phyloP scores from a whole-genome alignment of 495 filamentous ascomycete genomes.

The Collariella sp. region DNA sequence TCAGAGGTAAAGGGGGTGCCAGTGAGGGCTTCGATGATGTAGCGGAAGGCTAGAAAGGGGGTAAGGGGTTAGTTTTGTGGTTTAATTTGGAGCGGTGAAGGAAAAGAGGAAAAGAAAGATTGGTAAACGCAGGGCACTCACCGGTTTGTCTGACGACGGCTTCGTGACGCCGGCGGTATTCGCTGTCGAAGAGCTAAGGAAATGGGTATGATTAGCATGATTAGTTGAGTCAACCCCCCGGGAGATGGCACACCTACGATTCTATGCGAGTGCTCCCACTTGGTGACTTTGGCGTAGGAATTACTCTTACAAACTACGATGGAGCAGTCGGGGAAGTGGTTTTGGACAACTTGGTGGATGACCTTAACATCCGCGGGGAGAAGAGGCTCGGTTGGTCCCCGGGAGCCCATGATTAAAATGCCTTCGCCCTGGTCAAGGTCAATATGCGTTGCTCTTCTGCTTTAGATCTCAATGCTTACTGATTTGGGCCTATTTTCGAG shows the following conservation, averaged over 20 bases:
- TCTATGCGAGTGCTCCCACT: neutral
- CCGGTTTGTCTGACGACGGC: neutral
- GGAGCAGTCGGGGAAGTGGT: neutral
- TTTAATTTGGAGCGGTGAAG: neutral
- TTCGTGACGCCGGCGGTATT: neutral
- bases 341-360: neutral
- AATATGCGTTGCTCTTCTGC: no score
- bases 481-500: neutral
- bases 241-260: neutral
- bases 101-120: no score
- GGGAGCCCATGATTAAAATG: neutral
- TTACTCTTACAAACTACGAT: neutral
- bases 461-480: neutral
- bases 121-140: no score
- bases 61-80: neutral
- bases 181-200: neutral
- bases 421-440: slow-evolving; percentile 2
- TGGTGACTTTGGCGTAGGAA: neutral
- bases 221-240: no score
- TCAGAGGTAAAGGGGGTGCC: slow-evolving; percentile 45
- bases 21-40: slow-evolving; percentile 60
- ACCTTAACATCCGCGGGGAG: neutral
- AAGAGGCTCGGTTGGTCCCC: neutral
- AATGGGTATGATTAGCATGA: no score
- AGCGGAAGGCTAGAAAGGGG: slow-evolving; percentile 47